A percentile compares a stretch with the other conserved stretches of the same genome.
Conservation (phyloP, 495 filamentous ascomycete species). For the Haplographium delicatum region DNA sequence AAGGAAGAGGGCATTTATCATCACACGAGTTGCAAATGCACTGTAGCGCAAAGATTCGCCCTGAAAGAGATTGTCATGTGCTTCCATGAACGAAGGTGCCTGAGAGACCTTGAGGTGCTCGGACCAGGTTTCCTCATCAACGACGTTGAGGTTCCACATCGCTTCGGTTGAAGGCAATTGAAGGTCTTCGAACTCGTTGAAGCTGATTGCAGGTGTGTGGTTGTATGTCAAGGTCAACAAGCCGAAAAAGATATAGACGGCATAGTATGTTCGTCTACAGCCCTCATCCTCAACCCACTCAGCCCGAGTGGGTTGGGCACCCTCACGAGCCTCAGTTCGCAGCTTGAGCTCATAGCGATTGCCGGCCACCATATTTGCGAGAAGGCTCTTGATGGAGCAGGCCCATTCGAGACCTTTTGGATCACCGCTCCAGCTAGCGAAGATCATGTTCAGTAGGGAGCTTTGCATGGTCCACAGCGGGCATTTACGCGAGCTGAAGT, state of each 20-base stretch:
- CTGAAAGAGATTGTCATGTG: conserved; percentile 91
- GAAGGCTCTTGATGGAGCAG: conserved; percentile 94
- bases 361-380: conserved; percentile 97
- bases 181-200: conserved; percentile 94
- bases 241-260: conserved; percentile 98
- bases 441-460: conserved; percentile 95
- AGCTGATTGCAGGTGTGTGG: conserved; percentile 93
- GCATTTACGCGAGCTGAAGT: conserved; percentile 97
- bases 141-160: conserved; percentile 81
- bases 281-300: conserved; percentile 98
- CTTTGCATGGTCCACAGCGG: conserved; percentile 97
- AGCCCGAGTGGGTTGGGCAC: conserved; percentile 66
- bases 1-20: conserved; percentile 98
- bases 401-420: conserved; percentile 97
- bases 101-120: conserved; percentile 66
- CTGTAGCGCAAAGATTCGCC: conserved; percentile 90
- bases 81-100: conserved; percentile 81
- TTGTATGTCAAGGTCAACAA: conserved; percentile 95
- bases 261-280: conserved; percentile 94
- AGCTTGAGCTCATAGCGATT: conserved; percentile 95
- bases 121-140: conserved; percentile 78
- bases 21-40: conserved; percentile 93
- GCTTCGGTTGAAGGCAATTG: conserved; percentile 91
- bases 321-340: conserved; percentile 82
- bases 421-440: conserved; percentile 98